phyloP scores from a whole-genome alignment of 306 rosid species.

The Crotalaria pallida region DNA sequence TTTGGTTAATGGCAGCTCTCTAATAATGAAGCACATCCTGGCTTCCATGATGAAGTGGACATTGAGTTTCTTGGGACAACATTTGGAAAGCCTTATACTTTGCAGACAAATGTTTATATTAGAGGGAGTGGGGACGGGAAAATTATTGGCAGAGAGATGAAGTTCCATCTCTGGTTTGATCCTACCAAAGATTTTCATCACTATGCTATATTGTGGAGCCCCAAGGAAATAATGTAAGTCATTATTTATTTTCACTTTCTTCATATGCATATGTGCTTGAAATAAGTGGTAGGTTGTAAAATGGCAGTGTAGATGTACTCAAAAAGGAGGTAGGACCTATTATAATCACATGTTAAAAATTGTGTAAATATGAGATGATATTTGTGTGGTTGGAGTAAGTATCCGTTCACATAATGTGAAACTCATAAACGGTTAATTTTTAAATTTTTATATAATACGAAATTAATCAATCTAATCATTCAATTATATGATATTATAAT shows the following conservation, averaged over 20 bases:
- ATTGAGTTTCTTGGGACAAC: constrained; percentile 95
- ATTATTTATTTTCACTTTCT: neutral
- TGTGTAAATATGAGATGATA: neutral
- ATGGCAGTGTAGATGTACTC: too few species aligned
- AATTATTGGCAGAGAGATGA: constrained; percentile 92
- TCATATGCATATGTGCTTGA: neutral
- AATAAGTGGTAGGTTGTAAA: too few species aligned
- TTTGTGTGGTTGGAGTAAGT: too few species aligned
- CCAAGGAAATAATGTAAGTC: constrained; percentile 80
- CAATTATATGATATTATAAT: too few species aligned
- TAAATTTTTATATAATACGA: too few species aligned
- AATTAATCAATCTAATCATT: too few species aligned
- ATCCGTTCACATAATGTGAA: too few species aligned
- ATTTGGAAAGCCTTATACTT: constrained; percentile 89
- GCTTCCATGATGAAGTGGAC: constrained; percentile 95
- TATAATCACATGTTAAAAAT: too few species aligned
- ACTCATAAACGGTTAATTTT: too few species aligned
- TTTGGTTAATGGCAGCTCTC: constrained; percentile 64
- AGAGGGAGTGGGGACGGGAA: constrained; percentile 94
- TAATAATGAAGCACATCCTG: constrained; percentile 90
- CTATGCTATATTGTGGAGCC: constrained; percentile 87
- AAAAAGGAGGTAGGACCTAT: too few species aligned
- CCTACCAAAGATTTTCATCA: constrained; percentile 80
- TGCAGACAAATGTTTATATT: constrained; percentile 89
- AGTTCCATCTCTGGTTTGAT: constrained; percentile 94